A percentile compares a stretch with the other conserved stretches of the same genome.
Conservation (phyloP, 2,329 filamentous ascomycete genomes). For the Aureobasidium leucospermi region DNA sequence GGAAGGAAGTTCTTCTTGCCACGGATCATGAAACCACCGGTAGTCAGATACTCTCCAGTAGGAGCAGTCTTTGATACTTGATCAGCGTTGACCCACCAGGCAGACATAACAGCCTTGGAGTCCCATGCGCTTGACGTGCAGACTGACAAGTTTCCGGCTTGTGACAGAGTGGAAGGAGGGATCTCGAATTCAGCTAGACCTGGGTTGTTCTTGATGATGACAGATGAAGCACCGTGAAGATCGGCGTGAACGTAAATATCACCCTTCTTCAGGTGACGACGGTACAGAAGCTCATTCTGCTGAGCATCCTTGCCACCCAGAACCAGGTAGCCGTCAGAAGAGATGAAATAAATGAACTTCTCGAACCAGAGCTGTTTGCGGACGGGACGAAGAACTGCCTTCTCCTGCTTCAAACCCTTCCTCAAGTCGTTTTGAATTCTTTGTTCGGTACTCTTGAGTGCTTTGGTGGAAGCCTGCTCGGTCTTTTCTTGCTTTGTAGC, state of each 20-base stretch:
- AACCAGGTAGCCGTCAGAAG: slow-evolving; percentile 88
- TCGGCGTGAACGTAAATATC: slow-evolving; percentile 92
- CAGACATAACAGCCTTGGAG: slow-evolving; percentile 88
- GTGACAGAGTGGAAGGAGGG: slow-evolving; percentile 80
- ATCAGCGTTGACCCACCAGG: slow-evolving; percentile 88
- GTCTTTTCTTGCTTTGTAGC: slow-evolving; percentile 86
- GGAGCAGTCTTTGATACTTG: slow-evolving; percentile 83
- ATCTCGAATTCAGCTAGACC: slow-evolving; percentile 75
- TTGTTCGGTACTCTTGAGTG: slow-evolving; percentile 81
- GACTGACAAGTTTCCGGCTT: slow-evolving; percentile 79
- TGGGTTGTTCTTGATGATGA: slow-evolving; percentile 84
- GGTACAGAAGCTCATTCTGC: slow-evolving; percentile 90
- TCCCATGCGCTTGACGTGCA: slow-evolving; percentile 90
- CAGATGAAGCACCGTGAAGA: slow-evolving; percentile 71
- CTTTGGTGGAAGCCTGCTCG: slow-evolving; percentile 68
- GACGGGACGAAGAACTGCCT: slow-evolving; percentile 74
- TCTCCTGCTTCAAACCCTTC: slow-evolving; percentile 85
- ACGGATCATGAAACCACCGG: slow-evolving; percentile 70
- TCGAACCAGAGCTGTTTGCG: slow-evolving; percentile 90
- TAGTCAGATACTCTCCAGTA: slow-evolving; percentile 70
- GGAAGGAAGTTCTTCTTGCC: slow-evolving; percentile 89
- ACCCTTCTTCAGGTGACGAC: slow-evolving; percentile 74
- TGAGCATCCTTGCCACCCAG: slow-evolving; percentile 78
- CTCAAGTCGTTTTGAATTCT: slow-evolving; percentile 83
- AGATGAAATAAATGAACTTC: slow-evolving; percentile 93